Base-by-base conservation (phyloP, 306 rosid genomes). In the Vigna unguiculata region DNA sequence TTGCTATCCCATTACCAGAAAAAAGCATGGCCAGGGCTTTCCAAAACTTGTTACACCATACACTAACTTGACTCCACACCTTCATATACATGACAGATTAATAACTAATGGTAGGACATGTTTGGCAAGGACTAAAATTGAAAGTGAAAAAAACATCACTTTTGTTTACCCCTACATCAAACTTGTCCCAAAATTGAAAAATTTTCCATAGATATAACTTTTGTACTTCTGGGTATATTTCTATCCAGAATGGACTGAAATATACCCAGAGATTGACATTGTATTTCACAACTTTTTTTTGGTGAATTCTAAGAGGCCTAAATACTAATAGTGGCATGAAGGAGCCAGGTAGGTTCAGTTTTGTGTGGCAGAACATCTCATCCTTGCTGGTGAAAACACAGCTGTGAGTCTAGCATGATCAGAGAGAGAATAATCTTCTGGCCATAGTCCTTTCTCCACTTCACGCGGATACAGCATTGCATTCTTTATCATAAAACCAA, bases 391-490 rank as follows among this genome's bases (percentile, higher is more conserved):
- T 41, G 92, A 83, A 69, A 93, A 84, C 8, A 65, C 85, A 53
- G 84, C 96, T 0, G 90, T 83, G 11, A 93, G 90, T 78, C 82
- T 77, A 4, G 97, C 96, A 61, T 91, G 98, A 85, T 93, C 98
- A 19, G 97, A 93, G 40, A 93, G 97, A 45, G 91, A 79, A 72
- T 91, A 93, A 62, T 86, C 81, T 48, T 90, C 97, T 0, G 97
- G 98, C 98, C 97, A 93, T 16, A 22, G 69, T 69, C 97, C 98
- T 78, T 64, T 86, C 90, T 93, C 98, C 32, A 79, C 91, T 87
- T 93, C 97, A 13, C 83, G 80, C 0, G 97, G 98, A 72, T 71
- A 87, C 4, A 94, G 71, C 79, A 75, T 86, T 10, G 96, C 98
- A 12, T 75, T 85, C 88, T 86, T 88, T 89, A 91, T 97, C 17